Evolutionary conservation across 2,329 filamentous ascomycete species (phyloP).

Genomic region (Neophaeococcomyces aloes): DNA sequence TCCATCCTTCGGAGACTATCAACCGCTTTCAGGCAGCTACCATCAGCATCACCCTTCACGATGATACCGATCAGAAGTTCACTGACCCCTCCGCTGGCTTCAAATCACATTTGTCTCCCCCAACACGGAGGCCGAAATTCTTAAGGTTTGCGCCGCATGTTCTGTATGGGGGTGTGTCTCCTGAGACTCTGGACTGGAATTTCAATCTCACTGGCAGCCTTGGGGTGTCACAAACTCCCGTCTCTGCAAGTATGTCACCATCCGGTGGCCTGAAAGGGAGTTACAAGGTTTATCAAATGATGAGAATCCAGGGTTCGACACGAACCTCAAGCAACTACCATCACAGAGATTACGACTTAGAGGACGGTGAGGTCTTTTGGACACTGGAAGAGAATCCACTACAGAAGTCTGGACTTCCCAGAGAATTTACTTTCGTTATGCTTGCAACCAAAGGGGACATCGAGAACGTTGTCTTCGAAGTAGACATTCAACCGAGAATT

Average conservation of each 20-base stretch:
- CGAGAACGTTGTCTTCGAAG: conserved; percentile 31
- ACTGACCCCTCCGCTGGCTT: conserved; percentile 1
- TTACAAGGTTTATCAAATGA: conserved; percentile 41
- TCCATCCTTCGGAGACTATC: conserved; percentile 35
- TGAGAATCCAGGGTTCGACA: conserved; percentile 40
- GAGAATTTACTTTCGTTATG: conserved; percentile 44
- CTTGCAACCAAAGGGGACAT: conserved; percentile 36
- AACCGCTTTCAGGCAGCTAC: conserved; percentile 41
- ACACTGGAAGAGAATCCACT: conserved; percentile 41
- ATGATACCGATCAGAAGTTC: conserved; percentile 13
- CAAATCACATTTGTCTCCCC: background rate
- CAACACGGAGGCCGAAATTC: conserved; percentile 31
- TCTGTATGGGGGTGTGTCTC: conserved; percentile 38
- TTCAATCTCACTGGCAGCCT: conserved; percentile 38
- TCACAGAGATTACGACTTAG: conserved; percentile 27
- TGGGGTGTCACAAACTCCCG: conserved; percentile 36
- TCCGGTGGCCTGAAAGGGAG: conserved; percentile 31
- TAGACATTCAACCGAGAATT: conserved; percentile 36
- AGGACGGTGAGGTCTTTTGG: conserved; percentile 40
- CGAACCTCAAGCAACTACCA: conserved; percentile 25
- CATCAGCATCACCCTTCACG: conserved; percentile 32
- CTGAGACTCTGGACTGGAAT: conserved; percentile 40
- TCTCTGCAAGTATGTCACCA: conserved; percentile 34
- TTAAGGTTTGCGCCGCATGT: conserved; percentile 42
- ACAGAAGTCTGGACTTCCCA: conserved; percentile 39